Evolutionary conservation across 2,329 filamentous ascomycete species (phyloP).

Genomic region (Cucurbitaria berberidis): DNA sequence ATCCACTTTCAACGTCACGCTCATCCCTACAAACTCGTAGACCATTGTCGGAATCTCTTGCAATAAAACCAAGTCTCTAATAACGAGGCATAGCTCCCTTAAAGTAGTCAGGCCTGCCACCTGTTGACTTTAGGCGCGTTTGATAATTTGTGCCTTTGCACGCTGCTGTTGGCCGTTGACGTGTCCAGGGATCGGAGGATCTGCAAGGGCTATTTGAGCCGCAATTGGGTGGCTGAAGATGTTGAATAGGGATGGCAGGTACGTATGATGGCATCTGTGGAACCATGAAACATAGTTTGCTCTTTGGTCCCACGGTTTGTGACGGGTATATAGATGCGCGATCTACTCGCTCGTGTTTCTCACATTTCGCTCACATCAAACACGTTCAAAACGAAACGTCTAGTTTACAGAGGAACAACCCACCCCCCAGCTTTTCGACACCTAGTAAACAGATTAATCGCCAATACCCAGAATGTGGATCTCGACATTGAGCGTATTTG

Average conservation of each 20-base stretch:
- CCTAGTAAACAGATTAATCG: too few relatives aligned
- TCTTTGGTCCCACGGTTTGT: neutral
- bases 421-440: too few relatives aligned
- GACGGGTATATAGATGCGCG: constrained; percentile 4
- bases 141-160: neutral
- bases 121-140: neutral
- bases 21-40: too few relatives aligned
- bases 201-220: constrained; percentile 13
- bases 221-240: constrained; percentile 17
- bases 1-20: neutral
- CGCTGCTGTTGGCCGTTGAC: neutral
- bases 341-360: neutral
- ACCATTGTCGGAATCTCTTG: too few relatives aligned
- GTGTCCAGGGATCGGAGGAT: constrained; percentile 15
- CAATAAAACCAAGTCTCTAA: too few relatives aligned
- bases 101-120: too few relatives aligned
- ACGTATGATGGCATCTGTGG: constrained; percentile 10
- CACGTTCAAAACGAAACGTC: too few relatives aligned
- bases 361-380: neutral
- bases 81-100: too few relatives aligned
- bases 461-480: constrained; percentile 22
- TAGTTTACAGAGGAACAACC: too few relatives aligned
- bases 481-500: constrained; percentile 13
- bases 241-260: neutral
- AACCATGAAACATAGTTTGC: constrained; percentile 3